A percentile compares a stretch with the other conserved stretches of the same genome.
Conservation (phyloP, 805 yeast genomes). For the Metschnikowia reukaufii region DNA sequence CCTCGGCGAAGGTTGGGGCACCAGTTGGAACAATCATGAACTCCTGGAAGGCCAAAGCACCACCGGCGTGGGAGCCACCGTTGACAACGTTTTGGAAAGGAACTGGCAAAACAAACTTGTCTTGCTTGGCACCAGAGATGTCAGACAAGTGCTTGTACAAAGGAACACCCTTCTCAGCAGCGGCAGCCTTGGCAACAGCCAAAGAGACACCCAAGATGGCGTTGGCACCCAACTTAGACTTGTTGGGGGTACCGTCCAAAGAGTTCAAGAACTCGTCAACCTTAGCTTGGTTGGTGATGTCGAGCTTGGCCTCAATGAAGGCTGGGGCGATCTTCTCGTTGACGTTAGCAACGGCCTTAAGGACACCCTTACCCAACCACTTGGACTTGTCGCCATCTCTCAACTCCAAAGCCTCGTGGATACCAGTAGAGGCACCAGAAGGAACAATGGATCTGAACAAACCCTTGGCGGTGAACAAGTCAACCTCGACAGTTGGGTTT, state of each 20-base stretch:
- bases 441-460: constrained; percentile 97
- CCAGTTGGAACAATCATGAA: constrained; percentile 98
- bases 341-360: constrained; percentile 95
- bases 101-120: constrained; percentile 93
- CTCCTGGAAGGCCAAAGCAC: constrained; percentile 98
- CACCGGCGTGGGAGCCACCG: constrained; percentile 99
- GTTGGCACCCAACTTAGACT: constrained; percentile 96
- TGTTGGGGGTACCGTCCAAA: constrained; percentile 97
- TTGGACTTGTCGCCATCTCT: constrained; percentile 97
- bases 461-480: constrained; percentile 89
- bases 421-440: constrained; percentile 99
- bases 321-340: constrained; percentile 96
- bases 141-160: constrained; percentile 89
- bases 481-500: constrained; percentile 99
- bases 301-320: constrained; percentile 72
- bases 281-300: constrained; percentile 82
- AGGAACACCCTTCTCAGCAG: constrained; percentile 92
- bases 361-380: constrained; percentile 99
- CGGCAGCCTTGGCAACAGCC: constrained; percentile 97
- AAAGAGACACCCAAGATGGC: constrained; percentile 98
- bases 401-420: constrained; percentile 97
- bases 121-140: constrained; percentile 67
- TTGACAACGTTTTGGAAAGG: constrained; percentile 98
- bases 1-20: constrained; percentile 90
- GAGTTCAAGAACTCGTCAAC: constrained; percentile 81